Evolutionary conservation across 371 early-diverging fungal genomes (phyloP), one percentile per base, ranked within the genome.

Genomic region (Funneliformis caledonium): DNA sequence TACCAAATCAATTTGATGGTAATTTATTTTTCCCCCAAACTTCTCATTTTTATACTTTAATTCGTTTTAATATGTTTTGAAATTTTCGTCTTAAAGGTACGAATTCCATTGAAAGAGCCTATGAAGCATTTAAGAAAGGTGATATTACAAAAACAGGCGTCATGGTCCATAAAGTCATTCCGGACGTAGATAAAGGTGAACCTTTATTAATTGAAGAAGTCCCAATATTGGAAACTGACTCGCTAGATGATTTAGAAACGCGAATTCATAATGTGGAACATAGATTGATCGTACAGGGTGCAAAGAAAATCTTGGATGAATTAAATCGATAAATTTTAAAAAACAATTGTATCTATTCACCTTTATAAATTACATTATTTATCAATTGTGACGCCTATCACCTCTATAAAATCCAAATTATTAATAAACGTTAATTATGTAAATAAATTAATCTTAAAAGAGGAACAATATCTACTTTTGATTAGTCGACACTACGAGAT

Each of bases 161-260:
- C 75, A 98, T 98, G 99, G 96, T 98, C 12, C 98, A 98, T 85
- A 91, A 94, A 60, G 98, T 97, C 43, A 97, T 98, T 81, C 92
- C 96, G 0, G 96, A 94, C 82, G 98, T 98, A 12, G 99, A 98
- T 85, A 89, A 94, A 48, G 99, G 99, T 42, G 90, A 93, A 78
- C 96, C 96, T 31, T 90, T 98, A n/a, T 67, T 96, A 74, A 87
- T 91, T 75, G 86, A 91, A 77, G 88, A 90, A 75, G 90, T 97
- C 4, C 94, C 94, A 47, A 96, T 98, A 81, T 77, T 87, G 33
- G 85, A 88, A 14, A 87, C 84, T 22, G 99, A 98, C 85, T 91
- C 93, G 48, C 83, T 97, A 67, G 92, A 93, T 65, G 89, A 87
- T 56, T 85, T 98, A 80, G 96, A 98, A 84, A 85, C 87, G 47